phyloP scores from a whole-genome alignment of 208 protist genomes.

The Leishmania lainsoni region DNA sequence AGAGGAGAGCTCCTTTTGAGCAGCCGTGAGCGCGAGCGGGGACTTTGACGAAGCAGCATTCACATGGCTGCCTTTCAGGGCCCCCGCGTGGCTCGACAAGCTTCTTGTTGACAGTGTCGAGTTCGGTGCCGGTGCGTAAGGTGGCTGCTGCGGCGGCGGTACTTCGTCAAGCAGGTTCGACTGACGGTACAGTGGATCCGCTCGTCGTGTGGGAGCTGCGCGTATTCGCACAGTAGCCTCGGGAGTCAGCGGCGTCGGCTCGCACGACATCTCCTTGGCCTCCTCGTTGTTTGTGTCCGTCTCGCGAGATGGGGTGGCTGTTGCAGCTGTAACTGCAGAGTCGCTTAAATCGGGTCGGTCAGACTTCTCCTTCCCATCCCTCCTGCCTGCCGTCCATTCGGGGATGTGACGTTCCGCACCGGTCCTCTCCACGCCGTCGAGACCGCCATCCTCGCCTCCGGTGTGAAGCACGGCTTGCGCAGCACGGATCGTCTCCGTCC shows the following conservation, averaged over 20 bases:
- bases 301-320: background rate
- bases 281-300: background rate
- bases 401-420: background rate
- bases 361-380: background rate
- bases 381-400: background rate
- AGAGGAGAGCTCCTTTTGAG: background rate
- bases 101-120: background rate
- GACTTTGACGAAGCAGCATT: background rate
- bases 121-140: background rate
- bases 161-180: background rate
- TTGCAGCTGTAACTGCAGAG: background rate
- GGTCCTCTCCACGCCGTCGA: background rate
- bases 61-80: background rate
- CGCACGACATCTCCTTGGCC: background rate
- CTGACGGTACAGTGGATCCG: background rate
- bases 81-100: too few species aligned
- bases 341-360: background rate
- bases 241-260: background rate
- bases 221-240: background rate
- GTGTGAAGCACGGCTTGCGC: background rate
- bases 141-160: background rate
- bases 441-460: background rate
- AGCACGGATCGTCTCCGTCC: background rate
- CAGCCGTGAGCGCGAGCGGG: background rate
- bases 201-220: background rate